Evolutionary conservation across 371 early-diverging fungal species (phyloP).

Genomic region (Neoconidiobolus thromboides): DNA sequence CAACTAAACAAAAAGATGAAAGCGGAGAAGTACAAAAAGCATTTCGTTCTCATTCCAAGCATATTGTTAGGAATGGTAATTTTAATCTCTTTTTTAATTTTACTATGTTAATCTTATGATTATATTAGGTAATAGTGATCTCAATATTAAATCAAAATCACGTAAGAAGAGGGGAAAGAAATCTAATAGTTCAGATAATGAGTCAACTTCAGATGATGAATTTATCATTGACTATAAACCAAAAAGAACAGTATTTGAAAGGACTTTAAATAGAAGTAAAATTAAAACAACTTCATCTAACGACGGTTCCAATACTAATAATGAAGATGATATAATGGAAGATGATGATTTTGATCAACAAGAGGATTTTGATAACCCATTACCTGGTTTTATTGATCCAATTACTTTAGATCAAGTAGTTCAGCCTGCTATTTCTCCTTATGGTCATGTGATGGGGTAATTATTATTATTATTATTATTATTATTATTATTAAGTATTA

Average conservation of each 20-base stretch:
- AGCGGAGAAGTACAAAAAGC: slow-evolving; percentile 56
- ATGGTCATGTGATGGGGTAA: slow-evolving; percentile 86
- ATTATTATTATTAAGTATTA: background rate
- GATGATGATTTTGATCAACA: slow-evolving; percentile 10
- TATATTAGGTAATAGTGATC: too few species aligned
- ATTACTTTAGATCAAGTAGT: slow-evolving; percentile 79
- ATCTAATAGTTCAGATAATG: background rate
- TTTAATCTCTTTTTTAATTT: too few species aligned
- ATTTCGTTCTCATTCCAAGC: slow-evolving; percentile 27
- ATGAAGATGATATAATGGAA: slow-evolving; percentile 6
- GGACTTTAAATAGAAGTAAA: background rate
- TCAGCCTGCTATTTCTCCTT: slow-evolving; percentile 86
- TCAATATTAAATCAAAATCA: background rate
- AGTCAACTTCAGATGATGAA: background rate
- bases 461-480: background rate
- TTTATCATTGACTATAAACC: too few species aligned
- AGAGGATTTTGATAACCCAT: slow-evolving; percentile 36
- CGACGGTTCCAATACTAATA: background rate
- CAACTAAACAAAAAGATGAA: slow-evolving; percentile 43
- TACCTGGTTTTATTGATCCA: slow-evolving; percentile 82
- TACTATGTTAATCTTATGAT: too few species aligned
- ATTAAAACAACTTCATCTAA: too few species aligned
- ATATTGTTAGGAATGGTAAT: background rate
- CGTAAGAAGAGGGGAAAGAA: background rate
- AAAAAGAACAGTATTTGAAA: background rate